Evolutionary conservation across 2,329 filamentous ascomycete species (phyloP).

Genomic region (Fusarium globosum): DNA sequence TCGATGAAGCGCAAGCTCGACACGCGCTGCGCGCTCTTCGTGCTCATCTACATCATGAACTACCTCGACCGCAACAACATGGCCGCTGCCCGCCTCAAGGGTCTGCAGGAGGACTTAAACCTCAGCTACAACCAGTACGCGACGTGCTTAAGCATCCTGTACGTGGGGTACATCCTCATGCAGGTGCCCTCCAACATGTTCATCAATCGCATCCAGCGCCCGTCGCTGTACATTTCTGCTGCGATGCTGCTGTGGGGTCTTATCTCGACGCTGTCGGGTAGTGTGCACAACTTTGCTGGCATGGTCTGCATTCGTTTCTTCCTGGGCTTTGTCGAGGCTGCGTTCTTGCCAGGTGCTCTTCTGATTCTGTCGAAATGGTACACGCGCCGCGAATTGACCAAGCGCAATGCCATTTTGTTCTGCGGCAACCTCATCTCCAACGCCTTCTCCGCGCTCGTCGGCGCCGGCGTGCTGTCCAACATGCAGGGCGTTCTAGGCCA

Average conservation of each 20-base stretch:
- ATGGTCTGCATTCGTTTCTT: conserved; percentile 69
- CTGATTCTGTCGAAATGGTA: conserved; percentile 75
- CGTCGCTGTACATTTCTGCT: conserved; percentile 61
- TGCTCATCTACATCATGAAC: conserved; percentile 81
- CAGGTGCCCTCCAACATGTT: conserved; percentile 69
- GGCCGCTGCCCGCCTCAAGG: conserved; percentile 72
- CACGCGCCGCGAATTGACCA: conserved; percentile 67
- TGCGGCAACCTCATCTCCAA: conserved; percentile 70
- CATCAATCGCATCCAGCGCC: conserved; percentile 64
- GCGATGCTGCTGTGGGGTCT: conserved; percentile 71
- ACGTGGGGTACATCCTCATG: conserved; percentile 74
- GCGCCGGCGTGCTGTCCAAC: conserved; percentile 67
- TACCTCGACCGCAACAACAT: conserved; percentile 78
- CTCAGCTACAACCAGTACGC: conserved; percentile 70
- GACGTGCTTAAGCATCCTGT: conserved; percentile 72
- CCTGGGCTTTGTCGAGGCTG: conserved; percentile 71
- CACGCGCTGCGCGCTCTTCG: conserved; percentile 72
- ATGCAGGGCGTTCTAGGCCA: conserved; percentile 67
- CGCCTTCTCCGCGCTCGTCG: conserved; percentile 69
- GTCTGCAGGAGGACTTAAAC: conserved; percentile 69
- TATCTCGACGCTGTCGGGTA: conserved; percentile 67
- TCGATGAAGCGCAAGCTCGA: conserved; percentile 78
- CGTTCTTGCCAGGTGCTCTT: conserved; percentile 72
- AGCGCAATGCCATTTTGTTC: conserved; percentile 67
- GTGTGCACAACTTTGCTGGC: conserved; percentile 62